A percentile compares a stretch with the other conserved stretches of the same genome.
Evolutionary conservation across 225 moss, liverwort and hornwort genomes (phyloP).

Genomic region (Anthoceros angustus): DNA sequence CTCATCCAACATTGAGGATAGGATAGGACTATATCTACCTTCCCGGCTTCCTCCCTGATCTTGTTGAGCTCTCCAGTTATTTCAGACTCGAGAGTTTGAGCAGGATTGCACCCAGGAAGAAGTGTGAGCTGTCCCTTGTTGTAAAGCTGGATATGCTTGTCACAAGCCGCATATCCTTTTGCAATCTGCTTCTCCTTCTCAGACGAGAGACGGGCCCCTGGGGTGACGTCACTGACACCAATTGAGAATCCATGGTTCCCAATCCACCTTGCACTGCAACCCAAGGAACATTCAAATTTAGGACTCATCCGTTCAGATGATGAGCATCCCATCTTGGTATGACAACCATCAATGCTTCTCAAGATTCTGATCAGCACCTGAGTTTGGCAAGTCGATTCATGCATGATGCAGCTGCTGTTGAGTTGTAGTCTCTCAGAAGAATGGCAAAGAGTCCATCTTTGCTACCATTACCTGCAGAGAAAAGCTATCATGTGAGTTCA

Average conservation of each 20-base stretch:
- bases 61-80: constrained; percentile 84
- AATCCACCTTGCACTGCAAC: constrained; percentile 69
- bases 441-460: constrained; percentile 91
- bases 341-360: too few relatives aligned
- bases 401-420: constrained; percentile 82
- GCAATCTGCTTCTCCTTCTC: constrained; percentile 75
- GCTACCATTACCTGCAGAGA: constrained; percentile 70
- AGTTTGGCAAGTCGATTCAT: constrained; percentile 99
- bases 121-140: constrained; percentile 70
- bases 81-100: constrained; percentile 80
- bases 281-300: not conserved
- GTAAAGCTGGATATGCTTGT: constrained; percentile 67
- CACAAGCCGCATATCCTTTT: constrained; percentile 79
- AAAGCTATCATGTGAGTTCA: not conserved
- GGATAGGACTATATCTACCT: constrained; percentile 19
- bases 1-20: not conserved
- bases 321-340: not conserved
- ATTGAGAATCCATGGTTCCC: constrained; percentile 98
- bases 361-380: constrained; percentile 23
- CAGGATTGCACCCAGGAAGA: constrained; percentile 88
- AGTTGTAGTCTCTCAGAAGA: constrained; percentile 78
- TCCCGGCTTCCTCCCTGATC: constrained; percentile 95
- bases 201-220: constrained; percentile 58
- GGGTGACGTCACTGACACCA: constrained; percentile 92
- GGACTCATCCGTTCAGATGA: not conserved